phyloP scores from a whole-genome alignment of 1,284 basidiomycete genomes.

The Heliocybe sulcata region DNA sequence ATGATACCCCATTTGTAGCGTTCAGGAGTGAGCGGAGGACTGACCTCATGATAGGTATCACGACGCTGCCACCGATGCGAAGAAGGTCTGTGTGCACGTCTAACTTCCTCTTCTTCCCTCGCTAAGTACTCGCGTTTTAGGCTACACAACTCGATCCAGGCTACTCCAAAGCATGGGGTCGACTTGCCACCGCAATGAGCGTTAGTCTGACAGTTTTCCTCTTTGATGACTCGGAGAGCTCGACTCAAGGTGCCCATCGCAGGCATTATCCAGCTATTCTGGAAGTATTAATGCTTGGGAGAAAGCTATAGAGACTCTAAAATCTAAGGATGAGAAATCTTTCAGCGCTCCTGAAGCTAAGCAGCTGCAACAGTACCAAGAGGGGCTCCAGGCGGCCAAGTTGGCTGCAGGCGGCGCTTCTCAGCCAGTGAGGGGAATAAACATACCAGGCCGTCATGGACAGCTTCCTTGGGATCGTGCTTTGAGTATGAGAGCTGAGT shows the following conservation, averaged over 20 bases:
- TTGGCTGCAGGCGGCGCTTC: neutral
- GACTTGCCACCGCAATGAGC: conserved; percentile 3
- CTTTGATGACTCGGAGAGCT: neutral
- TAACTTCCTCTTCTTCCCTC: neutral
- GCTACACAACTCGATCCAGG: conserved; percentile 6
- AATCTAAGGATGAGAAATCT: neutral
- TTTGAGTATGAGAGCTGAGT: neutral
- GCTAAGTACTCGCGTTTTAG: neutral
- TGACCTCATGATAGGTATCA: neutral
- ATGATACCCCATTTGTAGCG: too few species aligned
- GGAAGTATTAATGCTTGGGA: neutral
- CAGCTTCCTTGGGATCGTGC: conserved; percentile 1
- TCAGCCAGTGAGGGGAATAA: neutral
- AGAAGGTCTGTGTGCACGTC: neutral
- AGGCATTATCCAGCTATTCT: neutral
- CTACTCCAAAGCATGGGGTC: conserved; percentile 7
- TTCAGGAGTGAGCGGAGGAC: too few species aligned
- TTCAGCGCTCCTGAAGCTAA: neutral
- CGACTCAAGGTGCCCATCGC: neutral
- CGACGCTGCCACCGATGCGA: neutral
- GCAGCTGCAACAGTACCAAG: neutral
- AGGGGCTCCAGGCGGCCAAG: neutral
- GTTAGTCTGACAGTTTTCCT: neutral
- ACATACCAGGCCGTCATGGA: neutral
- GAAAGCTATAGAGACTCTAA: neutral